These are phyloP conservation scores for Pichia pseudocactophila DNA, from an alignment of 805 yeast species.

Conservation along the genomic window DNA sequence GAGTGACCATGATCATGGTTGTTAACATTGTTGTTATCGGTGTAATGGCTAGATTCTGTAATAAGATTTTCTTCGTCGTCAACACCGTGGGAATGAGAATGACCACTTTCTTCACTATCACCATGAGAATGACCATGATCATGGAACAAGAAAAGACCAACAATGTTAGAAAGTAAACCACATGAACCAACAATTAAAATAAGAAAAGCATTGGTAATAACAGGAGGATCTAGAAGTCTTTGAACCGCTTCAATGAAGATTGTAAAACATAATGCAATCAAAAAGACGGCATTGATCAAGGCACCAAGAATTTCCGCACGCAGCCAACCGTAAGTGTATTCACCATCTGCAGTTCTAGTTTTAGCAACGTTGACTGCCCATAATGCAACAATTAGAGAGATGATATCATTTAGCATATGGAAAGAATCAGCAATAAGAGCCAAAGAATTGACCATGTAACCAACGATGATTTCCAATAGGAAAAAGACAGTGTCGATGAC, in stretches of 20 bases:
- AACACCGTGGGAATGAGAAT: constrained; percentile 15
- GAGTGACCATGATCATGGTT: constrained; percentile 2
- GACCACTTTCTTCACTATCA: constrained; percentile 16
- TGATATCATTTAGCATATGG: constrained; percentile 94
- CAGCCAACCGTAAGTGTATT: constrained; percentile 96
- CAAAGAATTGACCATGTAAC: constrained; percentile 87
- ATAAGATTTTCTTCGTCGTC: constrained; percentile 9
- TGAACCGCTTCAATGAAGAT: constrained; percentile 90
- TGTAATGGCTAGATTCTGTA: constrained; percentile 3
- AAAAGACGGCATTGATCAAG: constrained; percentile 82
- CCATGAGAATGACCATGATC: constrained; percentile 64
- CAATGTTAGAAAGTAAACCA: constrained; percentile 73
- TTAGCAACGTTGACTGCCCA: constrained; percentile 96
- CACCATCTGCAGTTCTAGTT: constrained; percentile 70
- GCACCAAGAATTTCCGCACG: constrained; percentile 97
- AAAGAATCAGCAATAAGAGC: constrained; percentile 95
- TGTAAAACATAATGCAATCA: constrained; percentile 85
- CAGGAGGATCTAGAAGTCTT: constrained; percentile 74
- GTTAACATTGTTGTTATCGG: constrained; percentile 3
- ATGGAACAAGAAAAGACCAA: constrained; percentile 83
- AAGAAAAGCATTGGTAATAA: constrained; percentile 71
- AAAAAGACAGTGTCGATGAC: constrained; percentile 75
- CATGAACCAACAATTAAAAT: constrained; percentile 74
- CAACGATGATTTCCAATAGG: constrained; percentile 74
- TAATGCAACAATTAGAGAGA: constrained; percentile 79